Evolutionary conservation across 257 asterid species (phyloP), one percentile per base, ranked within the genome.

Genomic region (Paraleonurus japonicus): DNA sequence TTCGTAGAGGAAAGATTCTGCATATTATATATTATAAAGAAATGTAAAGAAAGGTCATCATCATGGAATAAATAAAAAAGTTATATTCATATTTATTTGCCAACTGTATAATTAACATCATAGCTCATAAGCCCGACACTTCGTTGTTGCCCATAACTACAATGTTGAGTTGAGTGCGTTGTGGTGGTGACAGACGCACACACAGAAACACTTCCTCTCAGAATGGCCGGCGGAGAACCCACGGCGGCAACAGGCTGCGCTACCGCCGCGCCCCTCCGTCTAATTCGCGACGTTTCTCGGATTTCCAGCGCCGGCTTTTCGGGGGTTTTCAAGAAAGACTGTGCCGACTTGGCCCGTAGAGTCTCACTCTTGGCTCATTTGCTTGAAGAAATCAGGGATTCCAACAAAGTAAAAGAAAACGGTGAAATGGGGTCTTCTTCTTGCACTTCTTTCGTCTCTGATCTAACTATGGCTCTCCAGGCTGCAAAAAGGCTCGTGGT

Each of bases 301-400:
- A 81, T 94, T 81, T 90, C 96, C 45, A 17, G 55, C 72, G 78
- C 84, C 67, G 96, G 97, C 5, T 89, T 87, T 83, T 65, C 83
- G 22, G 98, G 98, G 4, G 66, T 77, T 16, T 94, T 91, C 83
- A 88, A 84, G 89, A 91, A 83, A 76, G 99, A 94, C 80, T 91
- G 95, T 63, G 84, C 89, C 19, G 96, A 89, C 79, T 82, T 94
- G 81, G 87, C 84, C 43, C 89, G 99, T 35, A 86, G 95, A 60
- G 79, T 89, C 57, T 80, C 96, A 8, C 91, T 94, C 37, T 80
- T 94, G 74, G 87, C 88, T 17, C 92, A 94, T 85, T 79, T 91
- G 75, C 85, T 88, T 41, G 97, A 91, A 53, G 99, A 94, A 77
- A 86, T 94, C 50, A 85, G 85, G 81, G 96, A 89, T 69, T 81